These are phyloP conservation scores for Guadua angustifolia DNA, from an alignment of 176 grass and related monocot species.

Conservation along the genomic window DNA sequence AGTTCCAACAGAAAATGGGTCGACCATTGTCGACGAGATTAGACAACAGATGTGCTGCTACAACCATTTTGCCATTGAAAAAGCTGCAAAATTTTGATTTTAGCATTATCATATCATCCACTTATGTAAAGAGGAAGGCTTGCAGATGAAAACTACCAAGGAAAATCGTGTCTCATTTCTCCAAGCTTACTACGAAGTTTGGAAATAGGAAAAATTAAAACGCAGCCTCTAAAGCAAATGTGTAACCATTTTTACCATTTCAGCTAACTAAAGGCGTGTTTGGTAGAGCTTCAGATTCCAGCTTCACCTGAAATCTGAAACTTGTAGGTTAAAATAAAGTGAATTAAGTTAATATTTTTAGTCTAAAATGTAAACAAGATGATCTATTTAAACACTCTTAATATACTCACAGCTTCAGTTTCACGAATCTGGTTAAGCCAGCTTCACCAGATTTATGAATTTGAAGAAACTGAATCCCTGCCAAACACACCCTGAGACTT, in stretches of 20 bases:
- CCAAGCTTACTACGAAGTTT: background rate
- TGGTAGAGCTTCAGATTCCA: too few relatives aligned
- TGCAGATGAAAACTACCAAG: background rate
- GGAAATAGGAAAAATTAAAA: background rate
- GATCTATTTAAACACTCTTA: too few relatives aligned
- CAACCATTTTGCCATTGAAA: constrained; percentile 1
- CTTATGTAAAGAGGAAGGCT: background rate
- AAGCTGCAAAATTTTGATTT: background rate
- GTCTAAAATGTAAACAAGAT: too few relatives aligned
- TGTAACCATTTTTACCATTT: background rate
- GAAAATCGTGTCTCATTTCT: background rate
- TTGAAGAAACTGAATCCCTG: too few relatives aligned
- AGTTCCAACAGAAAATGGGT: background rate
- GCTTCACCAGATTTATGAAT: too few relatives aligned
- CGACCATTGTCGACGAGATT: background rate
- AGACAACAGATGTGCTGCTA: background rate
- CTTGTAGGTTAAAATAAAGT: too few relatives aligned
- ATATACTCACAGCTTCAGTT: too few relatives aligned
- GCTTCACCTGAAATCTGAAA: too few relatives aligned
- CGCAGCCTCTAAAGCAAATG: background rate
- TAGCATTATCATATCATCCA: background rate
- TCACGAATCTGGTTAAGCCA: too few relatives aligned
- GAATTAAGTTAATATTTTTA: too few relatives aligned
- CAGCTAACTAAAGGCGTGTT: too few relatives aligned
- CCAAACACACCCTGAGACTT: too few relatives aligned